A percentile compares a stretch with the other conserved stretches of the same genome.
Conservation (phyloP, 1,284 basidiomycete genomes). For the Heterobasidion annosum region DNA sequence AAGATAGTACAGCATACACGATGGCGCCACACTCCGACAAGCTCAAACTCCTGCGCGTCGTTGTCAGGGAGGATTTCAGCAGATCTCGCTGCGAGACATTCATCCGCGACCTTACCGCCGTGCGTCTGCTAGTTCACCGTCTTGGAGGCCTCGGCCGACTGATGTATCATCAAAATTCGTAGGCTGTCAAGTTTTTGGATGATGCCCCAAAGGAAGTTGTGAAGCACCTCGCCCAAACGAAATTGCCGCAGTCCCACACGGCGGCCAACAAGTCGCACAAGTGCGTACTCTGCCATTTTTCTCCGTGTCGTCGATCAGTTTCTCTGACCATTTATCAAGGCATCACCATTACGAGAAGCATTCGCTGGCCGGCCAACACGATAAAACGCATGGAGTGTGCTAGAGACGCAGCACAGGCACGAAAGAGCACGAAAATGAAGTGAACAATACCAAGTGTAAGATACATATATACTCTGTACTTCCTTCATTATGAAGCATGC, state of each 20-base stretch:
- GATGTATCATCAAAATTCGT: background rate
- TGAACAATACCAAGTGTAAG: background rate
- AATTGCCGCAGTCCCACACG: background rate
- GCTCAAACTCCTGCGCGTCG: background rate
- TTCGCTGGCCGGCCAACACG: background rate
- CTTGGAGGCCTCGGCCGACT: background rate
- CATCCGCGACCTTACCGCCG: background rate
- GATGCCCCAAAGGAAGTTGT: background rate
- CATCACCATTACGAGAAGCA: background rate
- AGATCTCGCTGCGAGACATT: background rate
- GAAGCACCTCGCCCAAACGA: background rate
- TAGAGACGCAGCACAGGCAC: background rate
- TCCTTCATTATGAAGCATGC: background rate
- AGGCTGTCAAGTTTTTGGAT: background rate
- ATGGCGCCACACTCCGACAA: background rate
- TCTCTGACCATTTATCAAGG: background rate
- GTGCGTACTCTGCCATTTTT: background rate
- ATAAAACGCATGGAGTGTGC: background rate
- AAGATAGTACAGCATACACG: background rate
- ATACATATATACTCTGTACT: background rate
- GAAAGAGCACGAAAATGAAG: background rate
- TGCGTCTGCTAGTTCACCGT: background rate
- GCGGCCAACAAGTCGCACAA: background rate
- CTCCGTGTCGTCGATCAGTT: background rate
- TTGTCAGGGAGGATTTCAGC: background rate